Evolutionary conservation across 2,329 filamentous ascomycete species (phyloP).

Genomic region (Arthrobotrys conoides): DNA sequence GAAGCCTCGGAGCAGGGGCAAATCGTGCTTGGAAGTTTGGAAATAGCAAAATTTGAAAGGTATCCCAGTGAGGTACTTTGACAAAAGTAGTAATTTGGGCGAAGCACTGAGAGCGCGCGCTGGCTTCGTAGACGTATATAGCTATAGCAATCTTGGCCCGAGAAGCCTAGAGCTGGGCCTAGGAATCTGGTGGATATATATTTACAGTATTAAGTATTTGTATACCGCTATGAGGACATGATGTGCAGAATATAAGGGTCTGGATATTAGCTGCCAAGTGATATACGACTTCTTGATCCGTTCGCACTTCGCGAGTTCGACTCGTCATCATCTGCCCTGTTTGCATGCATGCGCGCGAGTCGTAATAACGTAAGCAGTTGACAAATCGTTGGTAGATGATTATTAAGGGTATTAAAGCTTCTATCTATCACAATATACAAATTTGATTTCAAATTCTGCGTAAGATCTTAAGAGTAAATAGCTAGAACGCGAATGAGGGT

Average conservation of each 20-base stretch:
- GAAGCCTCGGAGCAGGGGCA: neutral
- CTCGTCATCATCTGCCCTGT: neutral
- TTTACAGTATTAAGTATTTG: neutral
- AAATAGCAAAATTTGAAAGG: neutral
- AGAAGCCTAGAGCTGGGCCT: neutral
- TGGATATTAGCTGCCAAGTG: neutral
- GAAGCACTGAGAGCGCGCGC: neutral
- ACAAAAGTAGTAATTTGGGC: constrained; percentile 6
- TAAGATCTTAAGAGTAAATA: too few relatives aligned
- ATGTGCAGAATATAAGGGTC: neutral
- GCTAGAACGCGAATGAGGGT: too few relatives aligned
- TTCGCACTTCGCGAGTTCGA: constrained; percentile 10
- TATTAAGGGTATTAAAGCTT: too few relatives aligned
- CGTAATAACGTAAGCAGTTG: neutral
- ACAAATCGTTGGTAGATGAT: neutral
- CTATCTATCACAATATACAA: too few relatives aligned
- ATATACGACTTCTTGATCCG: neutral
- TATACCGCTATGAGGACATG: neutral
- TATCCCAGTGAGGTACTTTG: neutral
- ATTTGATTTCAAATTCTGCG: too few relatives aligned
- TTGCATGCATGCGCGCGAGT: too few relatives aligned
- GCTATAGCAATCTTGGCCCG: neutral
- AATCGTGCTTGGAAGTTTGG: too few relatives aligned
- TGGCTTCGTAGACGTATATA: neutral
- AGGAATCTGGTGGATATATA: neutral